Evolutionary conservation across 805 yeast genomes (phyloP).

Genomic region (Jamesozyma rosinii): DNA sequence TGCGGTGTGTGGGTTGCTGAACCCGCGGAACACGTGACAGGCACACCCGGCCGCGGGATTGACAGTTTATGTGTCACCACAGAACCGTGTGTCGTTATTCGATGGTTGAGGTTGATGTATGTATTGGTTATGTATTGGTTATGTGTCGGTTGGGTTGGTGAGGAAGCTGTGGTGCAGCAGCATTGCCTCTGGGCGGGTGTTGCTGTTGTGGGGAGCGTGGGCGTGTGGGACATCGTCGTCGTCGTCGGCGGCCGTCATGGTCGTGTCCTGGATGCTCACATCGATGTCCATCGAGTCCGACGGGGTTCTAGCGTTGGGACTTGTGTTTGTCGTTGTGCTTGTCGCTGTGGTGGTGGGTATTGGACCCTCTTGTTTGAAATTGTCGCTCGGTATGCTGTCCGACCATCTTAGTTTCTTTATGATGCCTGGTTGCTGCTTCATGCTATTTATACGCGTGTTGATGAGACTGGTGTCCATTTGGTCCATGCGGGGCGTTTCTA

Average conservation of each 20-base stretch:
- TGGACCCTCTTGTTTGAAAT: not conserved
- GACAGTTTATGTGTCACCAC: too few relatives aligned
- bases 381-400: not conserved
- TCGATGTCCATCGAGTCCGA: conserved; percentile 10
- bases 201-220: not conserved
- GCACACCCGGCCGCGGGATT: not conserved
- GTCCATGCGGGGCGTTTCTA: not conserved
- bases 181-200: not conserved
- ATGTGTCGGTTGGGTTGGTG: too few relatives aligned
- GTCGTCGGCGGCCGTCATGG: conserved; percentile 3
- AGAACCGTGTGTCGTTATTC: too few relatives aligned
- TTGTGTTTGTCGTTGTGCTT: not conserved
- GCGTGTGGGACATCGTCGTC: not conserved
- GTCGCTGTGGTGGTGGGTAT: not conserved
- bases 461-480: not conserved
- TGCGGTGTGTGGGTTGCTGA: not conserved
- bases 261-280: conserved; percentile 19
- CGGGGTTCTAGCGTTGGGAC: not conserved
- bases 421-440: not conserved
- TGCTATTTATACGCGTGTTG: not conserved
- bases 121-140: too few relatives aligned
- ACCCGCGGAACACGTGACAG: not conserved
- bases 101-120: too few relatives aligned
- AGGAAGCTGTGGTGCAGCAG: not conserved
- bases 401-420: conserved; percentile 6